These are phyloP conservation scores for Colletotrichum simmondsii DNA, from an alignment of 2,329 filamentous ascomycete species.

Conservation along the genomic window DNA sequence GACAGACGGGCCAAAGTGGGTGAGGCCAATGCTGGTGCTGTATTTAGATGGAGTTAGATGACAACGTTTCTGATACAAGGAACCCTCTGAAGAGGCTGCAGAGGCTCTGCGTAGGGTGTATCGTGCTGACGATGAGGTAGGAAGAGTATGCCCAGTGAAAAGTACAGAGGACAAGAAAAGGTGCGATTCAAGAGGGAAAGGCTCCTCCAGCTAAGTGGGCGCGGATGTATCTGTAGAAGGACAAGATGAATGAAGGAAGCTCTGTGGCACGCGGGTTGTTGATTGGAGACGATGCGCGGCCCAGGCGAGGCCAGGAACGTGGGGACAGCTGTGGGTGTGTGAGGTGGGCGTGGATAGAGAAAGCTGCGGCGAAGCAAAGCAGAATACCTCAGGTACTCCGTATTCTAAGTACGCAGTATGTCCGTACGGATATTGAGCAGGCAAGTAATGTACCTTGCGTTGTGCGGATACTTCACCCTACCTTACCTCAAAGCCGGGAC, in stretches of 20 bases:
- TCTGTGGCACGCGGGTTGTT: constrained; percentile 20
- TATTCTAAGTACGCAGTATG: no score
- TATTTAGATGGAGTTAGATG: background rate
- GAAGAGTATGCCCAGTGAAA: background rate
- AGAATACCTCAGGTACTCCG: background rate
- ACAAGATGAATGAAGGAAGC: background rate
- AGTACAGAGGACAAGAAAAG: background rate
- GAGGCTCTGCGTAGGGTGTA: background rate
- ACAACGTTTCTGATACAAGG: background rate
- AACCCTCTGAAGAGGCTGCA: background rate
- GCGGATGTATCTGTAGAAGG: background rate
- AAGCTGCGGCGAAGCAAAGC: background rate
- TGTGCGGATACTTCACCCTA: background rate
- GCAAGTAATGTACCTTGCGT: background rate
- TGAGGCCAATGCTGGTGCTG: background rate
- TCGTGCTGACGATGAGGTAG: background rate
- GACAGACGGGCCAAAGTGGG: background rate
- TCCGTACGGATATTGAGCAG: no score
- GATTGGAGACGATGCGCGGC: background rate
- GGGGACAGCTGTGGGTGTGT: background rate
- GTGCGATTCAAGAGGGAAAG: background rate
- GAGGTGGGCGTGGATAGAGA: background rate
- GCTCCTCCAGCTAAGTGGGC: background rate
- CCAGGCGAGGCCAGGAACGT: constrained; percentile 13
- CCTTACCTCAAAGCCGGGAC: background rate